These are phyloP conservation scores for Pythium aquatile DNA, from an alignment of 352 stramenopile genomes.

Conservation along the genomic window DNA sequence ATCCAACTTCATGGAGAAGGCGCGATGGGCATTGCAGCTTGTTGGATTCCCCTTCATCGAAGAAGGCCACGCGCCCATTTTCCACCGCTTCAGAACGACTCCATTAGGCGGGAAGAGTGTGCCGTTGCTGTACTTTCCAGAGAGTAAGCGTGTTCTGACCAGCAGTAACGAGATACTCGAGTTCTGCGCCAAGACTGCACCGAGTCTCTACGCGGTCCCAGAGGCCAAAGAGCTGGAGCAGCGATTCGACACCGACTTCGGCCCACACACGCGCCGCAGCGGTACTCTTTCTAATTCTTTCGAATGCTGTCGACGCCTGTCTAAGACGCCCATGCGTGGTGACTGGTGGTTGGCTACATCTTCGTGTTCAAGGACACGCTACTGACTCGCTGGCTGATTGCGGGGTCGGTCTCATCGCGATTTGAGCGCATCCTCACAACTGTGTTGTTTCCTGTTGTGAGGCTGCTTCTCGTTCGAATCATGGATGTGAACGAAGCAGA, in stretches of 20 bases:
- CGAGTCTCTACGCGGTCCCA: conserved; percentile 38
- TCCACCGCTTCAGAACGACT: conserved; percentile 43
- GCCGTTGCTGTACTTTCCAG: conserved; percentile 35
- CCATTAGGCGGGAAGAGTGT: conserved; percentile 44
- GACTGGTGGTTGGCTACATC: not conserved
- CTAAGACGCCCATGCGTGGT: not conserved
- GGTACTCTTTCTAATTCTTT: conserved; percentile 20
- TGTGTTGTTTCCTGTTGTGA: not conserved
- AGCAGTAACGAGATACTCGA: conserved; percentile 48
- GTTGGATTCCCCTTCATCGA: conserved; percentile 43
- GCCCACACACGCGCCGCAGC: conserved; percentile 30
- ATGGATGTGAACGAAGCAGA: not conserved
- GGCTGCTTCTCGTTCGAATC: not conserved
- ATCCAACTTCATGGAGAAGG: conserved; percentile 66
- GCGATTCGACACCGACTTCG: conserved; percentile 42
- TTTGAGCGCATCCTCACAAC: not conserved
- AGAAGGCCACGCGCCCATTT: conserved; percentile 43
- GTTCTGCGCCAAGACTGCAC: conserved; percentile 33
- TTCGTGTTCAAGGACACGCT: not conserved
- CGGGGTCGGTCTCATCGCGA: not conserved
- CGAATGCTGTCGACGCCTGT: not conserved
- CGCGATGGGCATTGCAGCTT: conserved; percentile 48
- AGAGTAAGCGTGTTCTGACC: conserved; percentile 24
- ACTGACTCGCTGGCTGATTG: not conserved
- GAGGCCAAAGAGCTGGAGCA: conserved; percentile 41